phyloP scores from a whole-genome alignment of 495 filamentous ascomycete species.

The Aspergillus nidulans region DNA sequence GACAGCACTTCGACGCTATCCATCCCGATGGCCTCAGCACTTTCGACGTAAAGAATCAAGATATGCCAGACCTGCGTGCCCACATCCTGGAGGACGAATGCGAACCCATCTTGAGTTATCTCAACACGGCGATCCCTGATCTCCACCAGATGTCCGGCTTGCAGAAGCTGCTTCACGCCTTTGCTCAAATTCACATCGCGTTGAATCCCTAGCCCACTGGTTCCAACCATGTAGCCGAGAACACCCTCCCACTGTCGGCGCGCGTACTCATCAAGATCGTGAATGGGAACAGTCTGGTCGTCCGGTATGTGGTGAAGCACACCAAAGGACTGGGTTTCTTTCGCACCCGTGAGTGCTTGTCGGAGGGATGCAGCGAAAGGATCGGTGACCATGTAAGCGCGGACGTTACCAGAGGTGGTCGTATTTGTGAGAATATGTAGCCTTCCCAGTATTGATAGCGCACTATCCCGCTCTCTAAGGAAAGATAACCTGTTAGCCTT shows the following conservation, averaged over 20 bases:
- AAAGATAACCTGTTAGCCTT: not conserved
- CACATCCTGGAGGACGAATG: slow-evolving; percentile 88
- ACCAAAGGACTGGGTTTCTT: slow-evolving; percentile 82
- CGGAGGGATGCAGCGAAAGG: slow-evolving; percentile 74
- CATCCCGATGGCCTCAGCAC: slow-evolving; percentile 72
- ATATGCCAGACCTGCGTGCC: slow-evolving; percentile 97
- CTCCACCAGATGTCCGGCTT: slow-evolving; percentile 76
- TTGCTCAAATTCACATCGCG: slow-evolving; percentile 59
- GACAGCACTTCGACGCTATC: slow-evolving; percentile 89
- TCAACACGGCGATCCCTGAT: slow-evolving; percentile 50
- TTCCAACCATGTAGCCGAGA: slow-evolving; percentile 87
- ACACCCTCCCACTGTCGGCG: slow-evolving; percentile 91
- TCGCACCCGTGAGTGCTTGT: slow-evolving; percentile 80
- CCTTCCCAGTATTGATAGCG: slow-evolving; percentile 71
- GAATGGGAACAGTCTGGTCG: slow-evolving; percentile 53
- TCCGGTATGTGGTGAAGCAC: slow-evolving; percentile 65
- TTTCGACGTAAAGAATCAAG: slow-evolving; percentile 86
- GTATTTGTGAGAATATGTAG: slow-evolving; percentile 73
- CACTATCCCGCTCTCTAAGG: slow-evolving; percentile 70
- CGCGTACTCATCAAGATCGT: slow-evolving; percentile 81
- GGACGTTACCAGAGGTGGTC: slow-evolving; percentile 52
- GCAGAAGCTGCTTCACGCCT: slow-evolving; percentile 76
- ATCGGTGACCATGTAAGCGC: slow-evolving; percentile 65
- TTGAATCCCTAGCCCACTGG: slow-evolving; percentile 48
- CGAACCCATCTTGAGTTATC: slow-evolving; percentile 90